Base-by-base conservation (phyloP, 2,329 filamentous ascomycete species). In the Stagonosporopsis tanaceti region DNA sequence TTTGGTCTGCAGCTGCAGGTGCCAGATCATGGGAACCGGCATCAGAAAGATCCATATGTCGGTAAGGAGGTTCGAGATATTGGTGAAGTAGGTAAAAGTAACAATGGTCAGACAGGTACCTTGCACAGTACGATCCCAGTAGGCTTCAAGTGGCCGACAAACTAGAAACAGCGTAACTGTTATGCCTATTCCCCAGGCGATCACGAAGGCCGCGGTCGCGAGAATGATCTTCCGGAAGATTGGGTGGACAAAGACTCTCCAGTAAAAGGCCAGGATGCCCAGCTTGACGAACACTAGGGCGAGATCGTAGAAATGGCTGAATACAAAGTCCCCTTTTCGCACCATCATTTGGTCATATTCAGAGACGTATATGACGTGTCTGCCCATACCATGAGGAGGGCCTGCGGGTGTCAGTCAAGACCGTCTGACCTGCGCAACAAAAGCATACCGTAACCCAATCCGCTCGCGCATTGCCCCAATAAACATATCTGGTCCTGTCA, bases 251-350 rank as follows among this genome's bases (percentile, higher is more conserved):
- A 75, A 75, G 47, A 74, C 63, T 47, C 70, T 70, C 58, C 70
- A 67, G 61, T 73, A 73, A 57, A 73, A 72, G 37, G 71, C 71
- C 30, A 74, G 66, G 48, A 75, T 73, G 14, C 69, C 67, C 15
- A 74, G 64, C 55, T 73, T 73, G 44, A 73, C 72, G 25, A 47
- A 62, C 20, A 69, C 69, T 28, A 74, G 65, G 2, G 71, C 71
- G 17, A 73, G 47, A 55, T 74, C 71, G 59, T 74, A 74, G 60
- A 73, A 73, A 35, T 74, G 71, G 42, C 69, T 72, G 60, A 74
- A 73, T 40, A 74, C 62, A 53, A 71, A 74, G 59, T 74, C 71
- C 47, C 70, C 71, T 60, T 71, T 67, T 37, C 71, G 69, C n/a
- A 74, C 68, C 63, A 69, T 73, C 51, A 62, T 69, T 41, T 64